Percentiles rank a stretch among this genome's conserved stretches.
Conservation (phyloP, 192 early-diverging fungal genomes). For the Pecoramyces ruminantium region DNA sequence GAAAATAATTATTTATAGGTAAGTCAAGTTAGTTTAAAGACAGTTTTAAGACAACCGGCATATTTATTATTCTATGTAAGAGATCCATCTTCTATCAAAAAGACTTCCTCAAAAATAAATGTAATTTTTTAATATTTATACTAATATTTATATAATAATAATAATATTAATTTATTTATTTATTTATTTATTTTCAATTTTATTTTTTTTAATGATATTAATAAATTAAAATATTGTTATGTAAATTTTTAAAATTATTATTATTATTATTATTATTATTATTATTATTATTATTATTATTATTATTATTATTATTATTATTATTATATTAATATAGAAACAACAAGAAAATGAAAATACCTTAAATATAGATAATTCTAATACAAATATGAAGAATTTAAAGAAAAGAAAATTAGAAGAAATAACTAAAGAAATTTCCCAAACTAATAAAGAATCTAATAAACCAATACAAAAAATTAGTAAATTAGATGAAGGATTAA, state of each 20-base stretch:
- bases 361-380: background rate
- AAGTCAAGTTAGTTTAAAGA: slow-evolving; percentile 38
- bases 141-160: too few relatives aligned
- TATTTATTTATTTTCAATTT: background rate
- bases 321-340: background rate
- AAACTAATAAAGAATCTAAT: background rate
- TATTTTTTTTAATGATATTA: too few relatives aligned
- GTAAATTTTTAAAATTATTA: too few relatives aligned
- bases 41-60: slow-evolving; percentile 55
- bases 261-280: too few relatives aligned
- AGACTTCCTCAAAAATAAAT: background rate
- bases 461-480: background rate
- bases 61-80: slow-evolving; percentile 68
- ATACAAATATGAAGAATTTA: too few relatives aligned
- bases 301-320: too few relatives aligned
- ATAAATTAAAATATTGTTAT: too few relatives aligned
- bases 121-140: background rate
- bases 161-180: background rate
- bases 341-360: background rate
- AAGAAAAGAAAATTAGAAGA: background rate
- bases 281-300: too few relatives aligned
- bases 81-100: background rate
- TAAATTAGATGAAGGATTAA: background rate
- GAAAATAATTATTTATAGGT: too few relatives aligned
- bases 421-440: background rate